Percentiles rank a stretch among this genome's conserved stretches.
Evolutionary conservation across 192 early-diverging fungal genomes (phyloP).

Genomic region (Gonapodya sp.): DNA sequence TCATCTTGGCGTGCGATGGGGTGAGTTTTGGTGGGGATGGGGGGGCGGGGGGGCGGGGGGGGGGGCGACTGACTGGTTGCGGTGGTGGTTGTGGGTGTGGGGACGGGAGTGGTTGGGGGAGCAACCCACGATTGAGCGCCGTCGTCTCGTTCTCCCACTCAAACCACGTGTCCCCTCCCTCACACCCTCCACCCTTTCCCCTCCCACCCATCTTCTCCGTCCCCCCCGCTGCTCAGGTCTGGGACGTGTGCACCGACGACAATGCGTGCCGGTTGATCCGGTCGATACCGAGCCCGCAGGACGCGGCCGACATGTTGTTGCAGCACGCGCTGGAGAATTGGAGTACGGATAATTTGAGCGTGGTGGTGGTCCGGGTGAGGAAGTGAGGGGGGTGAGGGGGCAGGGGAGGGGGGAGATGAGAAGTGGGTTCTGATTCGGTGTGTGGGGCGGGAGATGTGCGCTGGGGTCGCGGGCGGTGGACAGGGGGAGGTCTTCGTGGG

Average conservation of each 20-base stretch:
- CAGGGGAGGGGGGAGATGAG: not conserved
- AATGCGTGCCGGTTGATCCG: constrained; percentile 79
- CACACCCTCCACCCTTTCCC: not conserved
- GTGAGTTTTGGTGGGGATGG: constrained; percentile 35
- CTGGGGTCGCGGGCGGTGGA: too few species aligned
- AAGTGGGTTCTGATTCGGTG: too few species aligned
- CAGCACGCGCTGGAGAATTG: constrained; percentile 83
- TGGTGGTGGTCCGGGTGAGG: constrained; percentile 67
- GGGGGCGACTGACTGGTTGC: not conserved
- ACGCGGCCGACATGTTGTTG: constrained; percentile 67
- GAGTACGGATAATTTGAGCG: constrained; percentile 90
- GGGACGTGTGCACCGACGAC: constrained; percentile 97
- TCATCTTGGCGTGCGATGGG: constrained; percentile 97
- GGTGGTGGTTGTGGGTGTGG: not conserved
- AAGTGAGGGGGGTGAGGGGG: not conserved
- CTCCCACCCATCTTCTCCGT: not conserved
- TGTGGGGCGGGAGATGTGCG: too few species aligned
- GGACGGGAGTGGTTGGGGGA: not conserved
- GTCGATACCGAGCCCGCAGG: constrained; percentile 62
- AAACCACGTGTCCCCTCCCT: not conserved
- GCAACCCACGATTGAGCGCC: not conserved
- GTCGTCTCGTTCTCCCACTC: not conserved
- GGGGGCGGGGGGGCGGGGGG: not conserved
- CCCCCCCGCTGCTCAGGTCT: constrained; percentile 47
- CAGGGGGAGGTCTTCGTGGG: too few species aligned